phyloP scores from a whole-genome alignment of 192 early-diverging fungal genomes.

The Rhizophagus sp. region DNA sequence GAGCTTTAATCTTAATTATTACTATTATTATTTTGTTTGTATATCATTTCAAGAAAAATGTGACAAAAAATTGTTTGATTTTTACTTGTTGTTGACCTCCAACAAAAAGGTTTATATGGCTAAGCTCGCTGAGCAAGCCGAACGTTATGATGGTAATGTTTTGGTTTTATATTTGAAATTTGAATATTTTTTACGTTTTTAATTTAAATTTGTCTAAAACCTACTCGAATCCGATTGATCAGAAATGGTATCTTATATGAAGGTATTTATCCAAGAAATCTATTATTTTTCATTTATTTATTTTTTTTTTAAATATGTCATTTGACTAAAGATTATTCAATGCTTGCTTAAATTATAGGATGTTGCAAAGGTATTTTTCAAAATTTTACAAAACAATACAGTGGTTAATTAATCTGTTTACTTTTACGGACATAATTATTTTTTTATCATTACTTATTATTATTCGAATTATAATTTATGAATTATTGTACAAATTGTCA shows the following conservation, averaged over 20 bases:
- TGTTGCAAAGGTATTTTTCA: slow-evolving; percentile 55
- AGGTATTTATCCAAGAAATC: slow-evolving; percentile 11
- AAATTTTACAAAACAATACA: background rate
- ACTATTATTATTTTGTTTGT: background rate
- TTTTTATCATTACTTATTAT: slow-evolving; percentile 24
- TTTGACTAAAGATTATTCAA: slow-evolving; percentile 2
- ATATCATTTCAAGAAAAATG: slow-evolving; percentile 2
- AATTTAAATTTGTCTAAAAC: background rate
- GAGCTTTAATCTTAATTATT: background rate
- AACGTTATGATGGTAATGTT: slow-evolving; percentile 85
- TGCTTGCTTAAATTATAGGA: slow-evolving; percentile 30
- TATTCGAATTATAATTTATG: background rate
- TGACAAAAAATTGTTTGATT: slow-evolving; percentile 26
- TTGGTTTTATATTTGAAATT: background rate
- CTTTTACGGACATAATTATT: slow-evolving; percentile 2
- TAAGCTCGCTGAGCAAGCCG: slow-evolving; percentile 97
- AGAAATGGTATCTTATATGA: slow-evolving; percentile 46
- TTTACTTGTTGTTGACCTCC: slow-evolving; percentile 37
- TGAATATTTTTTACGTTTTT: background rate
- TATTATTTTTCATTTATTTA: background rate
- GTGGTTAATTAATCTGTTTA: slow-evolving; percentile 56
- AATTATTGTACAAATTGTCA: background rate
- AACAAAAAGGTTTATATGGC: slow-evolving; percentile 96
- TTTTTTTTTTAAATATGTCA: slow-evolving; percentile 20
- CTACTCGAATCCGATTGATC: background rate